A percentile compares a stretch with the other conserved stretches of the same genome.
These are phyloP conservation scores for Mortierella claussenii DNA, from an alignment of 192 early-diverging fungal species.

Conservation along the genomic window DNA sequence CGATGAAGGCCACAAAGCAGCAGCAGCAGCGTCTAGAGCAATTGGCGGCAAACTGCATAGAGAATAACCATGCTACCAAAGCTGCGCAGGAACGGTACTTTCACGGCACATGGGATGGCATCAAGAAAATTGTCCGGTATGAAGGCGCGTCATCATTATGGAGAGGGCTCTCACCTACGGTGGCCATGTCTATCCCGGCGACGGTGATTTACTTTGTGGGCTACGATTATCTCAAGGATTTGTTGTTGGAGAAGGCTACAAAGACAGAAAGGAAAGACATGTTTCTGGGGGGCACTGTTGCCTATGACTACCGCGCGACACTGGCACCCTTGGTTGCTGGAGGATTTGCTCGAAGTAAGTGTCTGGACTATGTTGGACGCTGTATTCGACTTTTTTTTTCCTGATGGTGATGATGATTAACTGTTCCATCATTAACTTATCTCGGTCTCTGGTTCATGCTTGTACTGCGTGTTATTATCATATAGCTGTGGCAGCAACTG, in stretches of 20 bases:
- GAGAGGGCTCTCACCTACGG: constrained; percentile 87
- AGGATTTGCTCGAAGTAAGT: constrained; percentile 77
- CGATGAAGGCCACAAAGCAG: constrained; percentile 7
- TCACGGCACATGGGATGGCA: constrained; percentile 68
- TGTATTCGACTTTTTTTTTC: constrained; percentile 10
- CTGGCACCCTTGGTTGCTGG: constrained; percentile 71
- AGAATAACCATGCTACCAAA: constrained; percentile 27
- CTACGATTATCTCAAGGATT: constrained; percentile 86
- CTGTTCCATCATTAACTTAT: no score
- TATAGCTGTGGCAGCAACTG: constrained; percentile 75
- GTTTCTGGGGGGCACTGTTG: constrained; percentile 20
- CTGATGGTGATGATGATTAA: no score
- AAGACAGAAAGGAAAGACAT: constrained; percentile 14
- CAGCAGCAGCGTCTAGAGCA: constrained; percentile 42
- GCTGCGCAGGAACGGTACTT: constrained; percentile 32
- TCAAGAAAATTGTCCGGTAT: constrained; percentile 79
- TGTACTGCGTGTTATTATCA: no score
- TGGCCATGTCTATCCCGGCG: constrained; percentile 90
- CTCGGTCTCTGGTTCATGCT: no score
- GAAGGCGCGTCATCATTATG: constrained; percentile 88
- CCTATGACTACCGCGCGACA: constrained; percentile 31
- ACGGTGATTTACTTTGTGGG: constrained; percentile 96
- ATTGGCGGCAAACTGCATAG: constrained; percentile 44
- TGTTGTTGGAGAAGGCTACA: constrained; percentile 24
- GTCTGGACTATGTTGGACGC: background rate